Evolutionary conservation across 2,329 filamentous ascomycete species (phyloP), one percentile per base, ranked within the genome.

Genomic region (Talaromyces marneffei): DNA sequence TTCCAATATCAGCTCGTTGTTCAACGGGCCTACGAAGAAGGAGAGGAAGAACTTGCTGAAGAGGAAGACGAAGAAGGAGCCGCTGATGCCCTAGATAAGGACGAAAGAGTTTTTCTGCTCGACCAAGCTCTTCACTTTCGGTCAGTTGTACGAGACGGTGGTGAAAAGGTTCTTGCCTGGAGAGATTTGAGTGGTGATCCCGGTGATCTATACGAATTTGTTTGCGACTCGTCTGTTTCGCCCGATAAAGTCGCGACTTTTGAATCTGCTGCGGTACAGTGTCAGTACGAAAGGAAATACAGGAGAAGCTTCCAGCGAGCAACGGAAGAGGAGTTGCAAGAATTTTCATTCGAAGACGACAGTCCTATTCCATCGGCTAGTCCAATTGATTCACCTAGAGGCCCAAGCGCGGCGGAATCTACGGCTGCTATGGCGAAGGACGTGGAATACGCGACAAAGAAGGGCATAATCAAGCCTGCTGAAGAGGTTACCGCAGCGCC

Each of bases 1-100:
- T 97, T 90, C 71, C 92, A 99, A 71, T 99, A 97, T 74, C 94
- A 99, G 75, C 90, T 99, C 12, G 93, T 97, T 42, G 85, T 97
- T 44, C 94, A 99, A 75, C 86, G 94, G 63, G 93, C 93, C 62
- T 99, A 96, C 81, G 94, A 99, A 72, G 94, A 99, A 77, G 94
- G 94, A 60, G 94, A 99, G 72, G 93, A 92, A 65, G 93, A 97
- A 70, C 83, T 96, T 44, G 92, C 88, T 48, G 93, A 96, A 68
- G 93, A 96, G 72, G 91, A 92, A 69, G 91, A 87, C 57, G 91
- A 93, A 65, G 90, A 96, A 78, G 87, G 84, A 53, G 88, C 85
- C 62, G 83, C 85, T 48, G 90, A 93, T 71, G 86, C 85, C n/a
- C 81, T 94, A 25, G 92, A 97, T 70, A 91, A 92, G 69, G 95